phyloP scores from a whole-genome alignment of 2,329 filamentous ascomycete genomes.

The Cordyceps cicadae region DNA sequence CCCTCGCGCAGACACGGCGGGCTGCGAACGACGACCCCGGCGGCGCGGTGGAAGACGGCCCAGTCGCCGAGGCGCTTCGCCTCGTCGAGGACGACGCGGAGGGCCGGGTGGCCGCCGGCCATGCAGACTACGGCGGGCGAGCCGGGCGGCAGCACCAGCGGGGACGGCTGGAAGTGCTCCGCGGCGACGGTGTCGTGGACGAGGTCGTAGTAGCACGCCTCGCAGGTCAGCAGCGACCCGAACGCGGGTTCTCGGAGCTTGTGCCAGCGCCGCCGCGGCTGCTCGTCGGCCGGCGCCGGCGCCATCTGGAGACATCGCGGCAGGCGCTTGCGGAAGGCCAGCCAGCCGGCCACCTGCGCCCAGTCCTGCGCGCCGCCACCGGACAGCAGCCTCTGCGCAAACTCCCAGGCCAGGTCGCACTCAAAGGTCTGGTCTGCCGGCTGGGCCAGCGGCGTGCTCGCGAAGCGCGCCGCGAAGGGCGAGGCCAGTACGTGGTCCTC shows the following conservation, averaged over 20 bases:
- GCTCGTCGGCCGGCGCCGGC: background rate
- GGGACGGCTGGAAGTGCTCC: background rate
- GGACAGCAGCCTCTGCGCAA: background rate
- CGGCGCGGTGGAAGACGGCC: background rate
- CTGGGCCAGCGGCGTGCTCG: background rate
- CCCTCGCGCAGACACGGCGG: background rate
- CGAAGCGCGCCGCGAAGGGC: background rate
- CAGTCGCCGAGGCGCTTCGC: background rate
- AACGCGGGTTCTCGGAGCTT: background rate
- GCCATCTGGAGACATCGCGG: background rate
- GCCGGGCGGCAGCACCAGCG: background rate
- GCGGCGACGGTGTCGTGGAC: background rate
- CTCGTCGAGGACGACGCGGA: background rate
- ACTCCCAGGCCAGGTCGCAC: constrained; percentile 1
- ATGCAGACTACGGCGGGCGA: background rate
- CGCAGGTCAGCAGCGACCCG: background rate
- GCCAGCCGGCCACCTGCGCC: background rate
- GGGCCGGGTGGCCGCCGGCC: background rate
- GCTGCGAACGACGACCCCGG: background rate
- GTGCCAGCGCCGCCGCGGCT: background rate
- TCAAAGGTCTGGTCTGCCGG: background rate
- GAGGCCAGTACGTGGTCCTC: background rate
- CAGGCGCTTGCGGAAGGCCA: background rate
- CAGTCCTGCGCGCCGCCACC: background rate
- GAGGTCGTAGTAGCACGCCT: constrained; percentile 6